Evolutionary conservation across 2,329 filamentous ascomycete genomes (phyloP), one percentile per base, ranked within the genome.

Genomic region (Aspergillus tanneri): DNA sequence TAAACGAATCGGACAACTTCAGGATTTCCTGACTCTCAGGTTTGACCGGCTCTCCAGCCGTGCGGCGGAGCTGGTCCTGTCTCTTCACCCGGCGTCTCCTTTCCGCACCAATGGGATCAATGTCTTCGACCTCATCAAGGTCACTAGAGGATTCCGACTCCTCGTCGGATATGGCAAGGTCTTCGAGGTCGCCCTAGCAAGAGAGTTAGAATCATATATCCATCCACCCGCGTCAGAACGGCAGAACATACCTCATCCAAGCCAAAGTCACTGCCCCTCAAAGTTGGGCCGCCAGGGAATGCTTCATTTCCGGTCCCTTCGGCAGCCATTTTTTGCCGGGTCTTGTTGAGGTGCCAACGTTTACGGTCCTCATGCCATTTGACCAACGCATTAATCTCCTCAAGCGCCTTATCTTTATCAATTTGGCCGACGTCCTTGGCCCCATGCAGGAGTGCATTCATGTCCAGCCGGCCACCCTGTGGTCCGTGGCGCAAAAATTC

Each of bases 321-420:
- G 2, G 90, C 90, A 0, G 93, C 93, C 93, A 99, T 97, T 79
- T 99, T 99, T 74, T 97, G 93, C 45, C 91, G 78, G 7, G 93
- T 99, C 78, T 99, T 99, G 72, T 95, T 90, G 52, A 92, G 85
- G 67, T 99, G 93, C 93, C 93, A 99, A 73, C 92, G 92, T 79
- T 99, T 97, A 46, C 93, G 80, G 34, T 89, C 88, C 66, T 91
- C 89, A 69, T 99, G 93, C 93, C 93, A 99, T 39, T 85, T 79
- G 59, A 99, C 93, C 41, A 99, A 77, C 23, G 80, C 75, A 63
- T 97, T 83, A 63, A 97, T 91, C 72, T 99, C 93, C 3, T 73
- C 73, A 7, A 91, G 83, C 0, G 87, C 88, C 55, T 83, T 82
- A 2, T 81, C 76, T 65, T 85, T 86, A 66, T 96, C 81, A 43